Percentiles rank a stretch among this genome's conserved stretches.
Evolutionary conservation across 495 filamentous ascomycete species (phyloP).

Genomic region (Tuber magnatum): DNA sequence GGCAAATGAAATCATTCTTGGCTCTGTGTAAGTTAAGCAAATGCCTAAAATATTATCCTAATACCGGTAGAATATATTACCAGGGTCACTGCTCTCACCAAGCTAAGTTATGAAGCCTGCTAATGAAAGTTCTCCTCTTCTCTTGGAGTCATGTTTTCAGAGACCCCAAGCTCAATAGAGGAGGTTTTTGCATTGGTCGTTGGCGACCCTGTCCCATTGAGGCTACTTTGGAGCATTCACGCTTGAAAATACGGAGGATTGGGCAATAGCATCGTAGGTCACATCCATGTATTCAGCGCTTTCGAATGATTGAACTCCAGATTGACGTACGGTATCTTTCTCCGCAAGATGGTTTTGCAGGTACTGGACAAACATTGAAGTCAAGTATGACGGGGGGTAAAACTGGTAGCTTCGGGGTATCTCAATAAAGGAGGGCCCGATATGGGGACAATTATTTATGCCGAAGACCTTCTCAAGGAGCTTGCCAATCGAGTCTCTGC

Average conservation of each 20-base stretch:
- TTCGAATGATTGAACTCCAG: conserved; percentile 6
- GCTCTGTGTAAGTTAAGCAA: conserved; percentile 45
- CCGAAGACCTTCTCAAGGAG: conserved; percentile 58
- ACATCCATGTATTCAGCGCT: conserved; percentile 62
- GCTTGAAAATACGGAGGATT: conserved; percentile 54
- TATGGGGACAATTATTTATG: conserved; percentile 49
- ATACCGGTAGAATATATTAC: conserved; percentile 46
- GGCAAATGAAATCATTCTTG: conserved; percentile 81
- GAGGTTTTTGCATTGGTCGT: conserved; percentile 41
- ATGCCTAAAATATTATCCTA: conserved; percentile 5
- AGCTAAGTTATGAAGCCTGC: conserved; percentile 73
- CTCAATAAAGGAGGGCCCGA: conserved; percentile 60
- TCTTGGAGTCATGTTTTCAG: conserved; percentile 57
- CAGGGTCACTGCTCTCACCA: conserved; percentile 61
- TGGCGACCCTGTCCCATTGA: conserved; percentile 43
- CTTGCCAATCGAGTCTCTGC: conserved; percentile 51
- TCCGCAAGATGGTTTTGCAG: conserved; percentile 53
- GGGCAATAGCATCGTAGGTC: conserved; percentile 66
- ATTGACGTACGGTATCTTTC: neutral
- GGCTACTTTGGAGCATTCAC: conserved; percentile 48
- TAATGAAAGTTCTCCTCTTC: conserved; percentile 64
- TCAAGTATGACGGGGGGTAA: conserved; percentile 51
- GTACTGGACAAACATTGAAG: conserved; percentile 53
- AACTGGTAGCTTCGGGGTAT: conserved; percentile 63
- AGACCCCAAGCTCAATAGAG: conserved; percentile 71